Base-by-base conservation (phyloP, 495 filamentous ascomycete species). In the Penicillium subrubescens region DNA sequence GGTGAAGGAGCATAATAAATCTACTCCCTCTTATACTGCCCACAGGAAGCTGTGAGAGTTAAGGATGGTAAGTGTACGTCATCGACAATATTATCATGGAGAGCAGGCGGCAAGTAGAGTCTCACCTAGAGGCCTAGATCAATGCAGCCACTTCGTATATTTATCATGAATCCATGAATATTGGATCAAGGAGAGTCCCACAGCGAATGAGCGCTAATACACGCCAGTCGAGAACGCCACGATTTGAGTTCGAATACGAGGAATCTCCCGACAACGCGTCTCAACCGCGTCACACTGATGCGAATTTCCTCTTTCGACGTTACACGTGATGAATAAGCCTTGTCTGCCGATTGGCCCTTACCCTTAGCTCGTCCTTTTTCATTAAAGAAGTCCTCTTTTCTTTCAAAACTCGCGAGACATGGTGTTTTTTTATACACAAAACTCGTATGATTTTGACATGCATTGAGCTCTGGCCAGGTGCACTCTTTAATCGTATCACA, bases 121-220 rank as follows among this genome's bases (percentile, higher is more conserved):
- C 44, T 19, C 44, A 23, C 5, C 2, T 48, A 48, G 44, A 19
- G 44, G 10, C 44, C 44, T n/a, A 48, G 44, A 48, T 48, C 44
- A n/a, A 48, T 48, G 44, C 44, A 48, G 44, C 44, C 44, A 48
- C 44, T 48, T 48, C 44, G 44, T 48, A 48, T 48, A 48, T 27
- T 2, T 48, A 48, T 48, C 44, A 48, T 48, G 44, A 48, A 48
- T 10, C 25, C 44, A 48, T 48, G 44, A 25, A 25, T 43, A 43
- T 43, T 43, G 39, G 39, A 43, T 43, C 39, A 43, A 46, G 43
- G n/a, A 46, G 43, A 46, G 43, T 46, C 21, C 43, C n/a, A 46
- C 43, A 46, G n/a, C 43, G 43, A 46, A 46, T 46, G 43, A 46
- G 43, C 14, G 39, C 39, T 12, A 43, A 14, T 1, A 5, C 6